Conservation (phyloP, 139 green algal species). For the Coelastrella sp. region DNA sequence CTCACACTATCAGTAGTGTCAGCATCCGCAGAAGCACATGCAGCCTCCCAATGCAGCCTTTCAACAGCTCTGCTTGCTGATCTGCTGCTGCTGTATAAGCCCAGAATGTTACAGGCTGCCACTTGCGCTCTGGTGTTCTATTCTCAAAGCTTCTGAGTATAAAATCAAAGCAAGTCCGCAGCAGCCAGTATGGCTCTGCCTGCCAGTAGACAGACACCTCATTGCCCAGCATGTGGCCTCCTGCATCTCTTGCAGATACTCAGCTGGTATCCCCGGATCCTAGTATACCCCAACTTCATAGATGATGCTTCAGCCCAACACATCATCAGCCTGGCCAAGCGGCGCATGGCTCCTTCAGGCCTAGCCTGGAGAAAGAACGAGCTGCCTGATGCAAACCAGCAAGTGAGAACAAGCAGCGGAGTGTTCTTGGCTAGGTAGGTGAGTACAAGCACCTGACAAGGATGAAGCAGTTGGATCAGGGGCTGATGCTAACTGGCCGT, state of each 20-base stretch:
- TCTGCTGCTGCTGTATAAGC: conserved; percentile 30
- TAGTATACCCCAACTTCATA: conserved; percentile 71
- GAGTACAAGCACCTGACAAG: too few relatives aligned
- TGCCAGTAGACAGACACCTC: not conserved
- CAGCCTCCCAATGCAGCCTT: too few relatives aligned
- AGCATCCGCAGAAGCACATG: too few relatives aligned
- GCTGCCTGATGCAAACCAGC: conserved; percentile 46
- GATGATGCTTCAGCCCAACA: conserved; percentile 54
- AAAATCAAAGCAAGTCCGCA: too few relatives aligned
- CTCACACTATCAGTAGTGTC: too few relatives aligned
- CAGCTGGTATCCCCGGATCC: conserved; percentile 57
- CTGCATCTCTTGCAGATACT: conserved; percentile 46
- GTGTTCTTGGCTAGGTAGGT: conserved; percentile 57
- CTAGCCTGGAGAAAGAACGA: conserved; percentile 61
- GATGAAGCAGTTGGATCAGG: too few relatives aligned
- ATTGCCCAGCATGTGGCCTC: not conserved
- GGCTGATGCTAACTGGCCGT: too few relatives aligned
- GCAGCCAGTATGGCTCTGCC: too few relatives aligned
- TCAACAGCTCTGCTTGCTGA: not conserved
- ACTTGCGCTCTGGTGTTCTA: too few relatives aligned
- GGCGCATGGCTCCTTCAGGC: conserved; percentile 54
- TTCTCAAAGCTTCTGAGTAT: too few relatives aligned
- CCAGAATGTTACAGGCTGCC: too few relatives aligned
- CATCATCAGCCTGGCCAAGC: conserved; percentile 57
- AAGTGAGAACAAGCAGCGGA: conserved; percentile 66